A percentile compares a stretch with the other conserved stretches of the same genome.
These are phyloP conservation scores for Obba rivulosa DNA, from an alignment of 768 basidiomycete genomes.

Conservation along the genomic window DNA sequence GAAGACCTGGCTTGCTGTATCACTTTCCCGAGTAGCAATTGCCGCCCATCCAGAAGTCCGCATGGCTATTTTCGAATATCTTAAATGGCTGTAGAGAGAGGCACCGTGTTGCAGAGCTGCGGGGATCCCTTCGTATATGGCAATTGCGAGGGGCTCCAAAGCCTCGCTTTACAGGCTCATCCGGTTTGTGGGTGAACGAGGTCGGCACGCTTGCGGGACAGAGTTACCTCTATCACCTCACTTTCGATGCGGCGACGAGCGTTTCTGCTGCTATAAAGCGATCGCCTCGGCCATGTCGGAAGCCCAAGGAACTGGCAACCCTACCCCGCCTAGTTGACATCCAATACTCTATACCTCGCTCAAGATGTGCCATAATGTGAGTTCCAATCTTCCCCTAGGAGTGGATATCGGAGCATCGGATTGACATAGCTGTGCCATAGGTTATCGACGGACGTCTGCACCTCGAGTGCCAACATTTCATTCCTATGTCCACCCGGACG, in stretches of 20 bases:
- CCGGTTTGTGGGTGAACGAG: constrained; percentile 29
- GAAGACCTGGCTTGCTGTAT: neutral
- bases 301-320: constrained; percentile 8
- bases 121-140: constrained; percentile 15
- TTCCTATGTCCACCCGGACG: constrained; percentile 61
- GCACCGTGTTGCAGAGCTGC: constrained; percentile 13
- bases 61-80: constrained; percentile 12
- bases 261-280: constrained; percentile 19
- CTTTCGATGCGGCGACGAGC: constrained; percentile 21
- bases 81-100: constrained; percentile 15
- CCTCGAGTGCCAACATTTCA: constrained; percentile 65
- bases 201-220: constrained; percentile 31
- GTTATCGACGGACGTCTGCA: constrained; percentile 75
- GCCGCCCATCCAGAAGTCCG: constrained; percentile 2
- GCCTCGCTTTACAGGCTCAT: constrained; percentile 33
- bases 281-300: constrained; percentile 4
- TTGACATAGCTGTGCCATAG: constrained; percentile 28
- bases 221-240: constrained; percentile 24
- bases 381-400: too few relatives aligned
- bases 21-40: neutral
- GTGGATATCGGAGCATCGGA: too few relatives aligned
- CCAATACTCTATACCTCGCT: constrained; percentile 13
- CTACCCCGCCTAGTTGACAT: constrained; percentile 14
- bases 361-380: constrained; percentile 72
- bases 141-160: constrained; percentile 23